Base-by-base conservation (phyloP, 2,329 filamentous ascomycete genomes). In the Aureobasidium lini region DNA sequence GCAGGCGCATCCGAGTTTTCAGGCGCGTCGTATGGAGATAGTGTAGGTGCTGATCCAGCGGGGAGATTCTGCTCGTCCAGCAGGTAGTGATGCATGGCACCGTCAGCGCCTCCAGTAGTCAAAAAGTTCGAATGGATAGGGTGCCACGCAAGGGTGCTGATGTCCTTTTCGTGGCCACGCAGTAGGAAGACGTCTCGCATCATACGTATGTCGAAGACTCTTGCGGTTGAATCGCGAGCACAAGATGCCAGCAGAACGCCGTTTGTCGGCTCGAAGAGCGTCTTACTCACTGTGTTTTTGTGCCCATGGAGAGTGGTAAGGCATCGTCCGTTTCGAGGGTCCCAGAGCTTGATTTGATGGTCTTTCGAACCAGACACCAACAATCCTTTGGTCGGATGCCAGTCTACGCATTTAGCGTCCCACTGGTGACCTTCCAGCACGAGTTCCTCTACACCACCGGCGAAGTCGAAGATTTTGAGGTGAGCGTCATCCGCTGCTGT, bases 361-460 rank as follows among this genome's bases (percentile, higher is more conserved):
- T 99, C 94, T 75, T 99, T 99, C 10, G 93, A 97, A 39, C 94
- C 94, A 0, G 94, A 97, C 4, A 96, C 93, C 34, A 99, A 81
- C 4, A 99, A 77, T 1, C 94, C 94, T 76, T 96, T 97, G 18
- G 87, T 89, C 1, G 93, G 92, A 76, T 99, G 94, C 94, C 94
- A 99, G 71, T 99, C 93, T 60, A 95, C 95, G 57, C 86, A 90
- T 74, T 97, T 97, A 18, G 90, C 92, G 70, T 99, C 94, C 94
- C 94, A 99, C 64, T 91, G 90, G 72, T 99, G 94, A n/a, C 94
- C 94, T 40, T 87, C 88, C 40, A 99, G 77, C 10, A 88, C 87
- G 0, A 87, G 87, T 69, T 97, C 92, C 71, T 91, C 89, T 28
- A 85, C 81, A 16, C 91, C 90, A 31, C 86, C 85, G 9, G 91